Conservation (phyloP, 768 basidiomycete species). For the Naganishia vaughanmartiniae region DNA sequence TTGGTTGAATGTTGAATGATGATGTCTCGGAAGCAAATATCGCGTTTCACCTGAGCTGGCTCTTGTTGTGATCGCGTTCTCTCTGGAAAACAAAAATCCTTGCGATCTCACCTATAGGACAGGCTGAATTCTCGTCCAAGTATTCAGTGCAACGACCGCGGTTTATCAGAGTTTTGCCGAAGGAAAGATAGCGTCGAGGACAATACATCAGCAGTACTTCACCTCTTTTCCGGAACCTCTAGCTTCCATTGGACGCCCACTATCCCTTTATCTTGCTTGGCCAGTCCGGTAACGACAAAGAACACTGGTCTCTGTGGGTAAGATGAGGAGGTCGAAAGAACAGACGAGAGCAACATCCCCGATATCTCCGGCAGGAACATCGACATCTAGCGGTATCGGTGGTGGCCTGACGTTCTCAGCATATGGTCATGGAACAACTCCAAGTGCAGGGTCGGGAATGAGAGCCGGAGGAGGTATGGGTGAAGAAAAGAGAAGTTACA, state of each 20-base stretch:
- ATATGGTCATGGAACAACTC: conserved; percentile 7
- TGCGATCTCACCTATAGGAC: neutral
- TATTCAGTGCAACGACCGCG: neutral
- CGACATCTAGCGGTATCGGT: conserved; percentile 16
- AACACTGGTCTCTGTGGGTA: neutral
- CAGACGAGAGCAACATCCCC: conserved; percentile 3
- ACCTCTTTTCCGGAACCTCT: neutral
- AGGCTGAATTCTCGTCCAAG: neutral
- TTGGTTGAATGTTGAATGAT: no score
- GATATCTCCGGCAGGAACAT: conserved; percentile 4
- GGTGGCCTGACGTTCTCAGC: conserved; percentile 18
- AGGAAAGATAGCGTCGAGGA: neutral
- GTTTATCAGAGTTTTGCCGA: neutral
- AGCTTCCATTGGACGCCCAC: neutral
- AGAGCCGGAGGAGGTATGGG: conserved; percentile 6
- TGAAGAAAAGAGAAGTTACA: conserved; percentile 7
- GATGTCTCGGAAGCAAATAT: conserved; percentile 9
- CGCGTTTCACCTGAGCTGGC: conserved; percentile 8
- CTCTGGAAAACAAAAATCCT: neutral
- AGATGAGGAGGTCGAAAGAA: neutral
- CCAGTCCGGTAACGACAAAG: neutral
- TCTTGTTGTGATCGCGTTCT: neutral
- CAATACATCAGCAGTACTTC: neutral
- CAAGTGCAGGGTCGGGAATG: neutral
- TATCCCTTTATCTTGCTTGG: conserved; percentile 3